phyloP scores from a whole-genome alignment of 305 asterid genomes.

The Fraxinus sp. region DNA sequence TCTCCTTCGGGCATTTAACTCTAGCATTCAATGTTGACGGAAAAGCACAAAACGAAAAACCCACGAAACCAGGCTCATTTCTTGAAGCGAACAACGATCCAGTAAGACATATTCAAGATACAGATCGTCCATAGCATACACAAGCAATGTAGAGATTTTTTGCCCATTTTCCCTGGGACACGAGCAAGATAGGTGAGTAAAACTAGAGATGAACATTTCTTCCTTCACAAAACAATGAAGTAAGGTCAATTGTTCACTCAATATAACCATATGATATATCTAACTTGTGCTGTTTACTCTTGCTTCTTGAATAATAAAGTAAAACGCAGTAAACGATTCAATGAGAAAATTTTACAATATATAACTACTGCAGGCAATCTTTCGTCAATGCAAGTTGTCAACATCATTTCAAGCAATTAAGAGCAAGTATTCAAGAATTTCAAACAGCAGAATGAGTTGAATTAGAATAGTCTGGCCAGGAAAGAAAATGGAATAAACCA shows the following conservation, averaged over 20 bases:
- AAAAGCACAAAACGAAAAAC: not conserved
- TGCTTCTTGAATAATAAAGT: not conserved
- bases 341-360: not conserved
- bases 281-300: not conserved
- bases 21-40: not conserved
- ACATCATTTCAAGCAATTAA: not conserved
- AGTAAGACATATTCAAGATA: not conserved
- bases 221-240: not conserved
- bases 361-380: not conserved
- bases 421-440: not conserved
- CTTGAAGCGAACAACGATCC: not conserved
- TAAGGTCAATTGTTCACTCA: not conserved
- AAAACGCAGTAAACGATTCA: not conserved
- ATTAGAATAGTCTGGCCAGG: not conserved
- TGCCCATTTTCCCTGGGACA: constrained; percentile 79
- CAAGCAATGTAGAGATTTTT: constrained; percentile 59
- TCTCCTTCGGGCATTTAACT: not conserved
- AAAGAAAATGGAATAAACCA: not conserved
- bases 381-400: not conserved
- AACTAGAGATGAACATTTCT: not conserved
- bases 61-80: not conserved
- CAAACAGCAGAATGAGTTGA: not conserved
- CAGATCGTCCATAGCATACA: constrained; percentile 69
- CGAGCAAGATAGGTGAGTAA: not conserved
- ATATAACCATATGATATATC: not conserved